A percentile compares a stretch with the other conserved stretches of the same genome.
Conservation (phyloP, 2,329 filamentous ascomycete species). For the Davidsoniella neocaledoniae region DNA sequence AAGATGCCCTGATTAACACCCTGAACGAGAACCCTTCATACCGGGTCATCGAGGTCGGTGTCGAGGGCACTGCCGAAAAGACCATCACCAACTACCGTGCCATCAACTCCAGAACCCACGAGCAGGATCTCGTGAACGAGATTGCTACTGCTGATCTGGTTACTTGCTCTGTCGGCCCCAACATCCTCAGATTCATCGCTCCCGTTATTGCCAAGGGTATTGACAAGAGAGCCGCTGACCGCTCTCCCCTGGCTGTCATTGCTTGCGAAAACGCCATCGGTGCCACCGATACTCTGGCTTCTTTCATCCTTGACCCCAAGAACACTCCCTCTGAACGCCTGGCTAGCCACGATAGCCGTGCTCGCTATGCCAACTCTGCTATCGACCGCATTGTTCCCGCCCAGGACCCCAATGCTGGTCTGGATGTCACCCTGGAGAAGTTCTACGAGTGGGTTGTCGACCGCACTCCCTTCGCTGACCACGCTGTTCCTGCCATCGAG, state of each 20-base stretch:
- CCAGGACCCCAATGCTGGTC: slow-evolving; percentile 60
- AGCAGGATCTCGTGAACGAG: slow-evolving; percentile 65
- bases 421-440: slow-evolving; percentile 91
- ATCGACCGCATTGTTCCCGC: slow-evolving; percentile 97
- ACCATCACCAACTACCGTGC: slow-evolving; percentile 90
- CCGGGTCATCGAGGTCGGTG: slow-evolving; percentile 82
- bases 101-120: slow-evolving; percentile 82
- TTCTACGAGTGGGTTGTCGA: slow-evolving; percentile 99
- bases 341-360: slow-evolving; percentile 52
- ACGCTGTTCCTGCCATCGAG: slow-evolving; percentile 55
- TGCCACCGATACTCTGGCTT: slow-evolving; percentile 74
- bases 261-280: slow-evolving; percentile 97
- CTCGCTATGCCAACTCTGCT: slow-evolving; percentile 89
- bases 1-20: slow-evolving; percentile 62
- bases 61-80: slow-evolving; percentile 63
- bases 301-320: slow-evolving; percentile 57
- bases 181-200: slow-evolving; percentile 91
- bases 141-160: slow-evolving; percentile 79
- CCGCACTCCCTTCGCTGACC: slow-evolving; percentile 60
- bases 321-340: slow-evolving; percentile 55
- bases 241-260: slow-evolving; percentile 69
- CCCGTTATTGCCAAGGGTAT: slow-evolving; percentile 92
- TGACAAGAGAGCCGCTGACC: slow-evolving; percentile 46
- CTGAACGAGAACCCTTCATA: slow-evolving; percentile 65
- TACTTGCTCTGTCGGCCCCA: slow-evolving; percentile 92